Evolutionary conservation across 352 stramenopile species (phyloP).

Genomic region (Pythium aphanidermatum): DNA sequence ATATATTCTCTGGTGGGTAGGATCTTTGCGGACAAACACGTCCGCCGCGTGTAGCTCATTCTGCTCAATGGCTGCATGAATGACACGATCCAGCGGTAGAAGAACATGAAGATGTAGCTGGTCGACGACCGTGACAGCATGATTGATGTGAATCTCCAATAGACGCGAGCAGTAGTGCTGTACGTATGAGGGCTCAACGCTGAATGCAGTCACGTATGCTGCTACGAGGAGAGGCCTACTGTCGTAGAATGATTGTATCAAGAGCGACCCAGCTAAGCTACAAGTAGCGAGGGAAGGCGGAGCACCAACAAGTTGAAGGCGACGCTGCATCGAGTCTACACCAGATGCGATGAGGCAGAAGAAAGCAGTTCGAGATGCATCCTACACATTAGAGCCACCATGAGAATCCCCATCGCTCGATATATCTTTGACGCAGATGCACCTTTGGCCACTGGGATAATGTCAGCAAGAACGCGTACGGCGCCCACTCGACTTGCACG

Average conservation of each 20-base stretch:
- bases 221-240: slow-evolving; percentile 27
- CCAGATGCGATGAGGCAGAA: slow-evolving; percentile 12
- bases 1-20: slow-evolving; percentile 32
- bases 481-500: slow-evolving; percentile 4
- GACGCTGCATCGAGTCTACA: slow-evolving; percentile 18
- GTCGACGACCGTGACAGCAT: slow-evolving; percentile 43
- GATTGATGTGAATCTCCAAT: slow-evolving; percentile 20
- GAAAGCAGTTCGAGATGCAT: slow-evolving; percentile 7
- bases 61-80: slow-evolving; percentile 35
- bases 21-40: slow-evolving; percentile 35
- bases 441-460: slow-evolving; percentile 15
- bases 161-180: slow-evolving; percentile 23
- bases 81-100: slow-evolving; percentile 30
- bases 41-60: slow-evolving; percentile 56
- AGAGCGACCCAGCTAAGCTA: slow-evolving; percentile 34
- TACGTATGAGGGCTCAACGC: slow-evolving; percentile 24
- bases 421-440: neutral
- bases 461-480: slow-evolving; percentile 12
- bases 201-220: slow-evolving; percentile 38
- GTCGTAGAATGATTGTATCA: slow-evolving; percentile 27
- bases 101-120: slow-evolving; percentile 34
- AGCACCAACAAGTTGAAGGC: neutral
- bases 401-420: neutral
- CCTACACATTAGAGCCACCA: neutral
- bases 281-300: slow-evolving; percentile 27